Base-by-base conservation (phyloP, 2,329 filamentous ascomycete species). In the Aphanoascus verrucosus region DNA sequence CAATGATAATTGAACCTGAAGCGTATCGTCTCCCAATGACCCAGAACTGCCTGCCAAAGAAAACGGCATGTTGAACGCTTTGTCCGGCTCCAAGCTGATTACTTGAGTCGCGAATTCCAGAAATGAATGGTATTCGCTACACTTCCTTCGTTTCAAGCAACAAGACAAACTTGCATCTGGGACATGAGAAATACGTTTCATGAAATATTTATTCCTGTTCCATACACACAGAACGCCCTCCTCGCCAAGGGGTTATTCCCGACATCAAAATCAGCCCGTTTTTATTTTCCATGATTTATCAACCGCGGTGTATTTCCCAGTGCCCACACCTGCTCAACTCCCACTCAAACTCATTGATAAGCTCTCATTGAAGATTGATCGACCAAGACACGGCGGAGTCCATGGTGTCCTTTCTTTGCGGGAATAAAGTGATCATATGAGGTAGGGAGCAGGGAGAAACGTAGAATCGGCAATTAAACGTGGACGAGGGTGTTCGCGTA, bases 201-300 rank as follows among this genome's bases (percentile, higher is more conserved):
- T 52, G 50, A 52, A 28, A 23, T 52, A 40, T 40, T 45, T 38
- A 46, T 46, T 40, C 23, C 50, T 52, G 50, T 19, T 52, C 38
- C 32, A 40, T 46, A 52, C 41, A 52, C 41, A 52, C 41, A 46
- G 31, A 46, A 46, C 32, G 50, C 50, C 34, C 17, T 32, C 42
- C 19, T 41, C 8, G 50, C 42, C 50, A 51, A 12, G 14, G 11
- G 23, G 23, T 38, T 43, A 44, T n/a, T 52, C 28, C 40, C 37
- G 32, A 19, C 17, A 37, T 37, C 38, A 35, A 42, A 23, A 20
- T 37, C 38, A 37, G 11, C 12, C 31, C 23, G 31, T 20, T 19
- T 28, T 19, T 17, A n/a, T 43, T 9, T 35, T 28, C 37, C 28
- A 19, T 11, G 20, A 44, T 35, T 35, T 35, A 6, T 12, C 35